Evolutionary conservation across 352 stramenopile species (phyloP).

Genomic region (Pythium monospermum): DNA sequence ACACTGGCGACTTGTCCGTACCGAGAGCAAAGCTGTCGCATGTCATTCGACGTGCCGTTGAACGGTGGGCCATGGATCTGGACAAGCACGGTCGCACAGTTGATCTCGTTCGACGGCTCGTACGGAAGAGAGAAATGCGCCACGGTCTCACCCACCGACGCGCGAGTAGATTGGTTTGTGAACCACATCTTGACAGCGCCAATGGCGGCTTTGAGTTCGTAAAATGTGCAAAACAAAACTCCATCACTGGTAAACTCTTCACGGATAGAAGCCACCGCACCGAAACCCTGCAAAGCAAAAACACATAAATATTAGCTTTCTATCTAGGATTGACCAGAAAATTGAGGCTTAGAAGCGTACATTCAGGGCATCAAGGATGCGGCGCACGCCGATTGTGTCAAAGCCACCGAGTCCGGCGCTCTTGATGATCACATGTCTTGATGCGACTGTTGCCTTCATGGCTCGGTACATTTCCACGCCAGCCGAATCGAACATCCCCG

Average conservation of each 20-base stretch:
- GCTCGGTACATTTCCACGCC: conserved; percentile 41
- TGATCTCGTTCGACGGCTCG: conserved; percentile 55
- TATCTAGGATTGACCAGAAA: too few relatives aligned
- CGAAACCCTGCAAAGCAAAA: conserved; percentile 42
- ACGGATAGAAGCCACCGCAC: conserved; percentile 41
- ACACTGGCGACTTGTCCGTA: conserved; percentile 74
- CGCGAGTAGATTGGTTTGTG: conserved; percentile 10
- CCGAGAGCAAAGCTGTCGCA: conserved; percentile 59
- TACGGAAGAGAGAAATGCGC: conserved; percentile 68
- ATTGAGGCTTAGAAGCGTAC: conserved; percentile 35
- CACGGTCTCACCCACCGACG: conserved; percentile 15
- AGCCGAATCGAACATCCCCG: too few relatives aligned
- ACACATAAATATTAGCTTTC: too few relatives aligned
- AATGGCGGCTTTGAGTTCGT: conserved; percentile 63
- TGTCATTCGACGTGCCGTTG: conserved; percentile 25
- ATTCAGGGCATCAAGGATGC: conserved; percentile 43
- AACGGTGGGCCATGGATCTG: conserved; percentile 25
- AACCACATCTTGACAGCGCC: conserved; percentile 47
- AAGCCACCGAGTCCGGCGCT: conserved; percentile 28
- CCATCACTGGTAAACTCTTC: conserved; percentile 45
- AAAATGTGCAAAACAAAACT: conserved; percentile 73
- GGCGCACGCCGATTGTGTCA: conserved; percentile 32
- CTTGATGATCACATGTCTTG: conserved; percentile 62
- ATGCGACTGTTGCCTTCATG: conserved; percentile 54
- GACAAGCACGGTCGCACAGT: conserved; percentile 58